Conservation (phyloP, 2,329 filamentous ascomycete species). For the Davidsoniella eucalypti region DNA sequence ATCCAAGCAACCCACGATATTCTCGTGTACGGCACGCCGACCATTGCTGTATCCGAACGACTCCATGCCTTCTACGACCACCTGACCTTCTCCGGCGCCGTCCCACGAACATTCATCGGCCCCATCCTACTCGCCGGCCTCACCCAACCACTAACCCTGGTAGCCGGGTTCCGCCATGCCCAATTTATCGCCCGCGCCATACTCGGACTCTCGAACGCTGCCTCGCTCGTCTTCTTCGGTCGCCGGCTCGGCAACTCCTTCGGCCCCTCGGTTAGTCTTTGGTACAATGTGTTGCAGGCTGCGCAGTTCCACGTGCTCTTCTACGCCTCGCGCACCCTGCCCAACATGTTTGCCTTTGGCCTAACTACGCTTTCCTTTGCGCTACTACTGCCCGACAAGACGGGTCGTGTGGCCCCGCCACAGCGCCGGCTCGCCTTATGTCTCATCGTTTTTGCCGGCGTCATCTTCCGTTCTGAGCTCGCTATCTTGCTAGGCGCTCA, state of each 20-base stretch:
- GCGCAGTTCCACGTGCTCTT: slow-evolving; percentile 87
- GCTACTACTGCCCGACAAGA: slow-evolving; percentile 24
- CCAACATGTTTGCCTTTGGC: slow-evolving; percentile 92
- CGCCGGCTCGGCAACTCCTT: slow-evolving; percentile 47
- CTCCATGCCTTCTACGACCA: slow-evolving; percentile 62
- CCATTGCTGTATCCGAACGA: slow-evolving; percentile 30
- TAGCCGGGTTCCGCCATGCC: slow-evolving; percentile 38
- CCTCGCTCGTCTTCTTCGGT: slow-evolving; percentile 49
- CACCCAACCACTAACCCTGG: slow-evolving; percentile 49
- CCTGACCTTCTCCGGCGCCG: slow-evolving; percentile 74
- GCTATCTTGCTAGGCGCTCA: slow-evolving; percentile 61
- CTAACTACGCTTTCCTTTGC: slow-evolving; percentile 53
- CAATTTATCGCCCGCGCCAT: slow-evolving; percentile 55
- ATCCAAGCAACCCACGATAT: slow-evolving; percentile 90
- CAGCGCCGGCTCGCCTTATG: slow-evolving; percentile 50
- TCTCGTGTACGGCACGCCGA: slow-evolving; percentile 59
- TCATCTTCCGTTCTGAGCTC: slow-evolving; percentile 80
- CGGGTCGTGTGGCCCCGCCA: slow-evolving; percentile 17
- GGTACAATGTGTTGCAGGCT: slow-evolving; percentile 64
- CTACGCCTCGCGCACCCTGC: slow-evolving; percentile 79
- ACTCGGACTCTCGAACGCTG: slow-evolving; percentile 61
- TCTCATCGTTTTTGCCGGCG: slow-evolving; percentile 61
- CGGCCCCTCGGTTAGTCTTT: slow-evolving; percentile 51
- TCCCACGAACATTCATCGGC: slow-evolving; percentile 81
- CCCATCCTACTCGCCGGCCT: slow-evolving; percentile 58